Evolutionary conservation across 208 protist genomes (phyloP), one percentile per base, ranked within the genome.

Genomic region (Naegleria fowleri): DNA sequence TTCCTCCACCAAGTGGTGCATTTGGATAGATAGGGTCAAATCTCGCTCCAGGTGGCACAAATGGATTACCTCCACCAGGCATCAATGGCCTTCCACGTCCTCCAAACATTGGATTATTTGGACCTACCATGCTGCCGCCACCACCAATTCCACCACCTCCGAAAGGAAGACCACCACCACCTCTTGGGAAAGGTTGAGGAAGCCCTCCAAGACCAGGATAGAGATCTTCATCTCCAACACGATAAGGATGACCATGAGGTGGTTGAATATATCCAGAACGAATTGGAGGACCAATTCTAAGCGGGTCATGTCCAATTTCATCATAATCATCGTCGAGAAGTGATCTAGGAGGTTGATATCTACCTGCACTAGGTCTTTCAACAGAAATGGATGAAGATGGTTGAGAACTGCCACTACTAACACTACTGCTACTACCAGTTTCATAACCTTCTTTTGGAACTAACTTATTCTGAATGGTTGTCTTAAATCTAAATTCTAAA

Each of bases 1-100:
- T 48, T 79, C 25, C 6, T 15, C 67, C 67, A 36, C 67, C 67
- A 79, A 79, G n/a, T 36, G 67, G 67, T 79, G 67, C 67, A 79
- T 79, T 79, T 36, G 67, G 67, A 79, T 79, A 79, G 67, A 79
- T 79, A 36, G 67, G 67, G n/a, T 79, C 67, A 79, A 79, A 79
- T 79, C 67, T 79, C 7, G 29, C 67, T 36, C 67, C 67, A 36
- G 67, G 67, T 36, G 25, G 13, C 9, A 36, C 7, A n/a, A 11
- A 11, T 36, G 67, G 67, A 33, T 36, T 36, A 75, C 58, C 58
- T 22, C 6, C 58, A 75, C 58, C 58, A n/a, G 58, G 58, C 19
- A 75, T n/a, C 25, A 75, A 16, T 36, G 29, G 29, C 36, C 67
- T 79, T 22, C 22, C 22, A 67, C 22, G 11, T 67, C 19, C 11